A percentile compares a stretch with the other conserved stretches of the same genome.
These are phyloP conservation scores for Vachellia collinsii DNA, from an alignment of 306 rosid genomes.

Conservation along the genomic window DNA sequence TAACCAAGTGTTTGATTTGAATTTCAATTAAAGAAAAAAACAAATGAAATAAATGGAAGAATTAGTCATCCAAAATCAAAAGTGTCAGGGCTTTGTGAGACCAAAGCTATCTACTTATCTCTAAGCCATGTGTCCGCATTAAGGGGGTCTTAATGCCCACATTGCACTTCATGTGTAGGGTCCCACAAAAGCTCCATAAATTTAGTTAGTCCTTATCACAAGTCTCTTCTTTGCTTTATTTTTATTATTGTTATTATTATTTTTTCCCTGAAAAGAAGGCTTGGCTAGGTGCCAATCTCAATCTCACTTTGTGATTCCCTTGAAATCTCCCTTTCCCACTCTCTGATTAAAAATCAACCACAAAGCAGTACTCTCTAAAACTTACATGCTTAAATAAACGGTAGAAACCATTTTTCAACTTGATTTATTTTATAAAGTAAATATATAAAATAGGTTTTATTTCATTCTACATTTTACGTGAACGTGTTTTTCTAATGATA, in stretches of 20 bases:
- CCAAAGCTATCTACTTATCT: conserved; percentile 45
- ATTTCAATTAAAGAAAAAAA: conserved; percentile 23
- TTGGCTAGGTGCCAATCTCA: conserved; percentile 32
- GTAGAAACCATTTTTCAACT: no score
- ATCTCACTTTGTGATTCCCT: conserved; percentile 27
- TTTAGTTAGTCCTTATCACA: conserved; percentile 57
- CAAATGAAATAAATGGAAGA: conserved; percentile 24
- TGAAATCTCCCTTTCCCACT: conserved; percentile 38
- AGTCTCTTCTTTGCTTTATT: conserved; percentile 45
- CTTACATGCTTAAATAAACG: not conserved
- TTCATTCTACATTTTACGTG: no score
- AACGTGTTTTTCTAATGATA: no score
- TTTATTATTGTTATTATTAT: not conserved
- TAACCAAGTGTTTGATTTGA: not conserved
- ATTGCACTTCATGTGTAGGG: conserved; percentile 30
- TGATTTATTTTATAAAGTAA: no score
- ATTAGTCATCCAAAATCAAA: conserved; percentile 9
- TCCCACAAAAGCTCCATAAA: conserved; percentile 34
- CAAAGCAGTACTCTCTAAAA: not conserved
- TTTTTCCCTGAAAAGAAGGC: conserved; percentile 25
- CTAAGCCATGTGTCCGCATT: conserved; percentile 44
- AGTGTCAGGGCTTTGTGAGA: conserved; percentile 53
- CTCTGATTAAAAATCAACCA: not conserved
- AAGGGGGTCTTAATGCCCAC: conserved; percentile 35
- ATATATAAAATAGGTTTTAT: no score